Evolutionary conservation across 2,329 filamentous ascomycete genomes (phyloP).

Genomic region (Sordariomycetes sp.): DNA sequence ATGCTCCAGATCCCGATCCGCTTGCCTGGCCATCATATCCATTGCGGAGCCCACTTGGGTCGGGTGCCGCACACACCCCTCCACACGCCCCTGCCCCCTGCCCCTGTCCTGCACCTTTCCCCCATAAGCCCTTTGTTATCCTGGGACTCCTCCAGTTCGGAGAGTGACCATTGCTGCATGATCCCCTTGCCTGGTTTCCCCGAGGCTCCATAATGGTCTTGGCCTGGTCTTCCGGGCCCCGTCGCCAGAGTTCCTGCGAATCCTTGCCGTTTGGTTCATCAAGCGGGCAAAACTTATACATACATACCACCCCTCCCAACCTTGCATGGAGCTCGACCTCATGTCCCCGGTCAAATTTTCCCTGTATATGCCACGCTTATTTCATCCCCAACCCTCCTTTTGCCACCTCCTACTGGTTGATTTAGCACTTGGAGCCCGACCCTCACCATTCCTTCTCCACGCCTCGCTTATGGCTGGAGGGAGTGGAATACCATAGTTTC

Average conservation of each 20-base stretch:
- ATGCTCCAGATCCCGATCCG: not conserved
- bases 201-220: not conserved
- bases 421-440: not conserved
- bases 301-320: not conserved
- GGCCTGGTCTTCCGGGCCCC: not conserved
- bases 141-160: not conserved
- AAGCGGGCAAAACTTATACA: not conserved
- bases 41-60: not conserved
- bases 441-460: not conserved
- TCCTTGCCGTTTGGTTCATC: slow-evolving; percentile 3
- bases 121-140: not conserved
- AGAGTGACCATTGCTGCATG: not conserved
- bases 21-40: not conserved
- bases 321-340: not conserved
- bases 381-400: not conserved
- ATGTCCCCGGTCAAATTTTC: not conserved
- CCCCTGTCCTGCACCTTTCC: not conserved
- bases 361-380: not conserved
- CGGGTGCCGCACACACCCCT: not conserved
- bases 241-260: not conserved
- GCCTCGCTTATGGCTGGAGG: not conserved
- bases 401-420: not conserved
- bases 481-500: not conserved
- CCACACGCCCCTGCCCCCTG: not conserved
- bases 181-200: not conserved